Conservation (phyloP, 192 early-diverging fungal species). For the Rhizophagus clarus region DNA sequence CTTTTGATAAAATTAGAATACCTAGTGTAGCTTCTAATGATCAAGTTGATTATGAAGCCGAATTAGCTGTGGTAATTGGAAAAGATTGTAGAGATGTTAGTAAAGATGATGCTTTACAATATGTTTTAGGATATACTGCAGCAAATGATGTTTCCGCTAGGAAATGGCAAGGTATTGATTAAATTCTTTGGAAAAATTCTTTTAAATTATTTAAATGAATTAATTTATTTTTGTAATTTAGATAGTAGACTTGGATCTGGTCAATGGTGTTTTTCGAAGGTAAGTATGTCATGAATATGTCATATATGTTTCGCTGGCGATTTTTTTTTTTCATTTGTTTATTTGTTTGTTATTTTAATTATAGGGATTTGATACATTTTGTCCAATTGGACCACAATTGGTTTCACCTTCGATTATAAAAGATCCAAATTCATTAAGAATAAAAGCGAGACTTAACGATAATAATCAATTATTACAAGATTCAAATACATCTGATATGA, state of each 20-base stretch:
- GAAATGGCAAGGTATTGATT: constrained; percentile 52
- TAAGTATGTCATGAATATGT: background rate
- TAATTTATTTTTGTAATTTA: background rate
- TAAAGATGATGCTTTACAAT: constrained; percentile 48
- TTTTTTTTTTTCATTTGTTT: background rate
- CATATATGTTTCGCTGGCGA: background rate
- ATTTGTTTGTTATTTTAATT: background rate
- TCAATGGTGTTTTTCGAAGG: constrained; percentile 66
- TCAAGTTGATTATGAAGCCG: constrained; percentile 64
- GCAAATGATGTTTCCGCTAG: constrained; percentile 64
- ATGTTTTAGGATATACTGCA: constrained; percentile 59
- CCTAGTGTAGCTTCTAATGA: constrained; percentile 52
- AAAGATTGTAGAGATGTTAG: constrained; percentile 55
- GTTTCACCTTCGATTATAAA: constrained; percentile 55
- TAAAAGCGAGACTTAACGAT: constrained; percentile 39
- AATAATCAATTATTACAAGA: constrained; percentile 55
- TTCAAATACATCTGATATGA: constrained; percentile 59
- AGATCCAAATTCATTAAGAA: constrained; percentile 51
- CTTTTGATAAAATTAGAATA: constrained; percentile 48
- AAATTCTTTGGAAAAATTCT: background rate
- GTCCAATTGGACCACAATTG: constrained; percentile 57
- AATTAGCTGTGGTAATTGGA: constrained; percentile 64
- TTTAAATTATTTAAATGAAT: background rate
- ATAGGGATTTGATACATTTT: constrained; percentile 60
- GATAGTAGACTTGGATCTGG: constrained; percentile 38